Evolutionary conservation across 169 alveolate species (phyloP), one percentile per base, ranked within the genome.

Genomic region (Cardiosporidium cionae): DNA sequence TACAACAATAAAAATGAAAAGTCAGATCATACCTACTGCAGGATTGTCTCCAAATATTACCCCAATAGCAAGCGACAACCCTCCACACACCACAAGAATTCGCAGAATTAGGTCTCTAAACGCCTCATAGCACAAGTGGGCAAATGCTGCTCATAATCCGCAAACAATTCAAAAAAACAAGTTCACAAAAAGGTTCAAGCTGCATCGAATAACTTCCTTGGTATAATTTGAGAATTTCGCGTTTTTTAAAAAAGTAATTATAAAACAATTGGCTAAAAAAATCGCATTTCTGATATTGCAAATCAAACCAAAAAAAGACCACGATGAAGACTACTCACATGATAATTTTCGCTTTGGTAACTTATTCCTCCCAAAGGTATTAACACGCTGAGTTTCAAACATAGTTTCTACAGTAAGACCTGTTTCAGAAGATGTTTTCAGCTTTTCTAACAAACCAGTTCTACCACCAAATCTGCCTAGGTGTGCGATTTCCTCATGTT

Each of bases 61-160:
- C 7, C 82, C 88, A 1, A 84, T 67, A 23, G 81, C 76, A 52
- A 84, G 52, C 2, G 90, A 84, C 3, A 82, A 68, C 6, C 75
- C 25, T 25, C 87, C 88, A n/a, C 88, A 84, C 28, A 68, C 68
- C 72, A 84, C 69, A n/a, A 84, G 77, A 7, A 84, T 78, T 54
- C 32, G 69, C 62, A 84, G 65, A 32, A 78, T 82, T 3, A 58
- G 44, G 74, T 84, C 90, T 52, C 70, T 68, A 0, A 80, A 73
- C 1, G 86, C 80, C 22, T 84, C 88, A 7, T 63, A 1, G 25
- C 78, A 29, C 25, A 84, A 72, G 1, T 62, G 62, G 31, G 54
- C 67, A 53, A 84, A 81, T 27, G 72, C 72, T 65, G n/a, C n/a
- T n/a, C n/a, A n/a, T n/a, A n/a, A n/a, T n/a, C n/a, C n/a, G n/a